Conservation (phyloP, 768 basidiomycete species). For the Rickenella mellea region DNA sequence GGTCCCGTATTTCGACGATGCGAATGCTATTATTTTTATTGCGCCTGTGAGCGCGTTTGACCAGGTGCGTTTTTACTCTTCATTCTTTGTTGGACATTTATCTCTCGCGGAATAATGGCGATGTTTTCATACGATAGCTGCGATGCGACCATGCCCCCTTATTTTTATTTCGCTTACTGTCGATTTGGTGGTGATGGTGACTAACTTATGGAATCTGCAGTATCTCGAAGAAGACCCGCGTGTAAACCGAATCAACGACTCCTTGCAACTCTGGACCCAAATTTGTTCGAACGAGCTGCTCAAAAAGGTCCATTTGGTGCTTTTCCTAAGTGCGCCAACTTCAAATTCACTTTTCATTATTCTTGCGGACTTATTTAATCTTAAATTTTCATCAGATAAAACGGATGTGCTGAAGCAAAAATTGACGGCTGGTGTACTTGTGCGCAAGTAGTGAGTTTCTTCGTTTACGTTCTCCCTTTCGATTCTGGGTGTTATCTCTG, state of each 20-base stretch:
- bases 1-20: constrained; percentile 72
- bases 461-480: neutral
- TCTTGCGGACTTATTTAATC: neutral
- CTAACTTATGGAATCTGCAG: constrained; percentile 24
- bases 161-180: neutral
- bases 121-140: neutral
- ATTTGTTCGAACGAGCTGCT: constrained; percentile 76
- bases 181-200: neutral
- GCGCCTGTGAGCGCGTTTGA: constrained; percentile 75
- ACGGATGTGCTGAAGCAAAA: constrained; percentile 71
- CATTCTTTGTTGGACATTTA: constrained; percentile 1
- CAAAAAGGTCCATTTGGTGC: constrained; percentile 41
- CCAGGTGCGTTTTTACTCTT: constrained; percentile 34
- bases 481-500: neutral
- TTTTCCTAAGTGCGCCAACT: constrained; percentile 41
- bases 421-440: constrained; percentile 55
- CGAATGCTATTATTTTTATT: constrained; percentile 73
- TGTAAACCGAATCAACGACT: constrained; percentile 81
- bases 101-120: neutral
- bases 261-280: constrained; percentile 78
- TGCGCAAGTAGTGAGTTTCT: constrained; percentile 67
- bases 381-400: constrained; percentile 47
- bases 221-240: constrained; percentile 82
- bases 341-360: neutral
- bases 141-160: neutral